Percentiles rank a stretch among this genome's conserved stretches.
phyloP scores from a whole-genome alignment of 1,284 basidiomycete species.

The Ustilago sp. region DNA sequence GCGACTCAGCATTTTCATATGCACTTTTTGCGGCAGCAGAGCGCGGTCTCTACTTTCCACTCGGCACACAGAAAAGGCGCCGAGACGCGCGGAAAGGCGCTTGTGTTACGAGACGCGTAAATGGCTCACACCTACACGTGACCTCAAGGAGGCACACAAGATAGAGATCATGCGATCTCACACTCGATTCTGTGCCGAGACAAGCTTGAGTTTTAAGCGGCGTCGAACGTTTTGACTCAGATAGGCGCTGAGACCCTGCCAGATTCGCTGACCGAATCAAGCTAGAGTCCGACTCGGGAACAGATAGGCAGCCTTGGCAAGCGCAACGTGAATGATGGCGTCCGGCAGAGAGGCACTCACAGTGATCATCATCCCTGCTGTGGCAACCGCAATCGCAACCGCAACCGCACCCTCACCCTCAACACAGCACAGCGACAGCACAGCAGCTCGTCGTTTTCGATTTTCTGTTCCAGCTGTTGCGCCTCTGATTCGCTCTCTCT shows the following conservation, averaged over 20 bases:
- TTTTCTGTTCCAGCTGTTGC: not conserved
- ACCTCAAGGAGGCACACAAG: not conserved
- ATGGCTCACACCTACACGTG: slow-evolving; percentile 8
- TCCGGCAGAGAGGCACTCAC: too few species aligned
- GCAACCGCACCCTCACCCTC: too few species aligned
- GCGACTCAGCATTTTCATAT: slow-evolving; percentile 6
- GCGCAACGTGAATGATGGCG: too few species aligned
- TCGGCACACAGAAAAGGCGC: not conserved
- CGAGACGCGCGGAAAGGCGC: not conserved
- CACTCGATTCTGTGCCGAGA: not conserved
- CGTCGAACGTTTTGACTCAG: not conserved
- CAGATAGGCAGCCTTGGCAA: too few species aligned
- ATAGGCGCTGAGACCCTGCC: not conserved
- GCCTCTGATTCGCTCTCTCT: too few species aligned
- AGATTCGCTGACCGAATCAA: not conserved
- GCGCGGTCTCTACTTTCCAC: slow-evolving; percentile 3
- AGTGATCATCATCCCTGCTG: too few species aligned
- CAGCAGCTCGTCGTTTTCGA: not conserved
- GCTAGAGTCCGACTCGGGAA: too few species aligned
- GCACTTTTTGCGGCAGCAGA: slow-evolving; percentile 1
- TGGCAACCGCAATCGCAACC: too few species aligned
- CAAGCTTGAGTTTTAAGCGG: not conserved
- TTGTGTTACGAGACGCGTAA: slow-evolving; percentile 14
- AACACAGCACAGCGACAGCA: too few species aligned
- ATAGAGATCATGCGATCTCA: not conserved